phyloP scores from a whole-genome alignment of 495 filamentous ascomycete genomes.

The Daldinia vernicosa region DNA sequence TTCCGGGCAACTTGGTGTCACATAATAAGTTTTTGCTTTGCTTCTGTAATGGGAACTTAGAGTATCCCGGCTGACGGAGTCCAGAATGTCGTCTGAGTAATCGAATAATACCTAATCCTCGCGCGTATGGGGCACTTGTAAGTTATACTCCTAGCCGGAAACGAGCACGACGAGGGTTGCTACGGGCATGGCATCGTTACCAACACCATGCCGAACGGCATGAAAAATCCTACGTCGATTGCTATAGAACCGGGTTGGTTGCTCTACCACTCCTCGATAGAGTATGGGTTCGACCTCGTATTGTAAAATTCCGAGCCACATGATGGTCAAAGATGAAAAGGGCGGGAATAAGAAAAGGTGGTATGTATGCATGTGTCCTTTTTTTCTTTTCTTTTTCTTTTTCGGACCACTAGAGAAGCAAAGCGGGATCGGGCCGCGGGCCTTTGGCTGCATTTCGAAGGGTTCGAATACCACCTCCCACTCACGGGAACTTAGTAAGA shows the following conservation, averaged over 20 bases:
- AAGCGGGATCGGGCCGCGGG: slow-evolving; percentile 25
- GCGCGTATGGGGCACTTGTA: background rate
- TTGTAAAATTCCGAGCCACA: slow-evolving; percentile 20
- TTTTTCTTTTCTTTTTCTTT: background rate
- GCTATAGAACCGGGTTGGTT: background rate
- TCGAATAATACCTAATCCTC: slow-evolving; percentile 3
- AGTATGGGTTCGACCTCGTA: slow-evolving; percentile 20
- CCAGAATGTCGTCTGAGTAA: slow-evolving; percentile 24
- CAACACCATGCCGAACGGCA: background rate
- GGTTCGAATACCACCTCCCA: background rate
- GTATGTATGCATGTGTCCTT: background rate
- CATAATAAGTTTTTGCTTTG: slow-evolving; percentile 5
- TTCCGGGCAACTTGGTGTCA: slow-evolving; percentile 21
- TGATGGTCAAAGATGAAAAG: slow-evolving; percentile 7
- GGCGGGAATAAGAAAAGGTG: slow-evolving; percentile 4
- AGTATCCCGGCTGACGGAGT: slow-evolving; percentile 12
- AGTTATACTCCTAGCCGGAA: slow-evolving; percentile 2
- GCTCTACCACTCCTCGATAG: slow-evolving; percentile 12
- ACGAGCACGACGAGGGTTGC: background rate
- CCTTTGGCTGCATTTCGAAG: slow-evolving; percentile 14
- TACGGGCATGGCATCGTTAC: background rate
- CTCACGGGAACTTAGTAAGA: slow-evolving; percentile 20
- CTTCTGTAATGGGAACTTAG: background rate
- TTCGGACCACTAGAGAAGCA: slow-evolving; percentile 12
- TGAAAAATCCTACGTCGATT: slow-evolving; percentile 9